Conservation (phyloP, 2,329 filamentous ascomycete species). For the Colletotrichum melonis region DNA sequence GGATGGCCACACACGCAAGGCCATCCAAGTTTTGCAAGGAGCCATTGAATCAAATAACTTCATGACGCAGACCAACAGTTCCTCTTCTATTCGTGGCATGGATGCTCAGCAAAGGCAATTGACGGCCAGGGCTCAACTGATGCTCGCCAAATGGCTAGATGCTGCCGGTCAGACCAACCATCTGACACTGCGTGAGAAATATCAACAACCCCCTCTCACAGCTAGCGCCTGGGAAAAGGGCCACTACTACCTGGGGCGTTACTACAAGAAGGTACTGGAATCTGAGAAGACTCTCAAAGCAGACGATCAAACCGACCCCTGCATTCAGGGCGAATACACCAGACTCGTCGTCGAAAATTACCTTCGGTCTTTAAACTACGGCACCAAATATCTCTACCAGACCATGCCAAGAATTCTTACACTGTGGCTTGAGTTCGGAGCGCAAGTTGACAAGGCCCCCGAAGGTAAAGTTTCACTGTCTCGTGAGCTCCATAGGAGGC, state of each 20-base stretch:
- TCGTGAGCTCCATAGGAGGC: slow-evolving; percentile 62
- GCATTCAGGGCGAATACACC: slow-evolving; percentile 83
- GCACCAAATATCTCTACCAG: slow-evolving; percentile 96
- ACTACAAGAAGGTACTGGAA: slow-evolving; percentile 96
- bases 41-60: slow-evolving; percentile 88
- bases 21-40: slow-evolving; percentile 89
- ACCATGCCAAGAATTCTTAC: slow-evolving; percentile 92
- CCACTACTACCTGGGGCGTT: slow-evolving; percentile 95
- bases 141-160: slow-evolving; percentile 97
- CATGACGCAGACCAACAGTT: slow-evolving; percentile 58
- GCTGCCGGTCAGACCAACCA: slow-evolving; percentile 93
- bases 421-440: slow-evolving; percentile 92
- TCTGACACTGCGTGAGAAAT: slow-evolving; percentile 81
- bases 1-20: slow-evolving; percentile 92
- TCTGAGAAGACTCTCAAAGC: slow-evolving; percentile 83
- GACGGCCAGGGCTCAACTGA: slow-evolving; percentile 82
- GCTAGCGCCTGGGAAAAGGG: slow-evolving; percentile 89
- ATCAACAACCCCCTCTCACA: slow-evolving; percentile 82
- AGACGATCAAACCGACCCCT: slow-evolving; percentile 81
- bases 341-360: slow-evolving; percentile 96
- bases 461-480: slow-evolving; percentile 65
- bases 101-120: slow-evolving; percentile 68
- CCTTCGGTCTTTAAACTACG: slow-evolving; percentile 84
- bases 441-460: slow-evolving; percentile 73
- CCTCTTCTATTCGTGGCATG: slow-evolving; percentile 51